phyloP scores from a whole-genome alignment of 768 basidiomycete genomes.

The Chalciporus pseudorubinellus region DNA sequence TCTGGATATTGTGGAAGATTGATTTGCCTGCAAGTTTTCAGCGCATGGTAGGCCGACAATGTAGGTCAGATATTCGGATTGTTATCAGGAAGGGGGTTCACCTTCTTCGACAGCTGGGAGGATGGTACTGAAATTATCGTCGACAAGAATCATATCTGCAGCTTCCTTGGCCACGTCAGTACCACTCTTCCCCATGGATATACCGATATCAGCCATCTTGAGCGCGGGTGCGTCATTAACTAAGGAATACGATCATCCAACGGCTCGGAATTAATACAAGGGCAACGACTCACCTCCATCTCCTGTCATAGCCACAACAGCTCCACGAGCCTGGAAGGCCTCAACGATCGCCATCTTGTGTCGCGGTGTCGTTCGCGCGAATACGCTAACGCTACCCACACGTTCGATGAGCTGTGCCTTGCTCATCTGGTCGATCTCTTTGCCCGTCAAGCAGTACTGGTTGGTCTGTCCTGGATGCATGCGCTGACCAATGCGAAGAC shows the following conservation, averaged over 20 bases:
- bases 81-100: slow-evolving; percentile 23
- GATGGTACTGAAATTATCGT: slow-evolving; percentile 96
- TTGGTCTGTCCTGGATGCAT: slow-evolving; percentile 27
- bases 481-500: slow-evolving; percentile 62
- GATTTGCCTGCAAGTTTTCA: slow-evolving; percentile 65
- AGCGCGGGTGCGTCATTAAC: slow-evolving; percentile 97
- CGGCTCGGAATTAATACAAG: background rate
- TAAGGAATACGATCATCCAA: slow-evolving; percentile 17
- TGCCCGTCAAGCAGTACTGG: slow-evolving; percentile 69
- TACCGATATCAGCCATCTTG: slow-evolving; percentile 97
- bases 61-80: background rate
- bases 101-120: slow-evolving; percentile 93
- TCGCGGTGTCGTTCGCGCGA: slow-evolving; percentile 92
- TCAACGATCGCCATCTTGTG: slow-evolving; percentile 98
- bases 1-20: slow-evolving; percentile 98
- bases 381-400: slow-evolving; percentile 81
- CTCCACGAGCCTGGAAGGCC: slow-evolving; percentile 87
- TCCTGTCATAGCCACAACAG: slow-evolving; percentile 95
- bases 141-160: slow-evolving; percentile 94
- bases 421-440: slow-evolving; percentile 81
- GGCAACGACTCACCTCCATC: slow-evolving; percentile 76
- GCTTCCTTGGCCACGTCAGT: slow-evolving; percentile 99
- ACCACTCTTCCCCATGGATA: slow-evolving; percentile 98
- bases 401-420: slow-evolving; percentile 79
- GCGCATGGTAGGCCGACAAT: background rate